Conservation (phyloP, 164 flowering plant species). For the Stephania yunnanensis region DNA sequence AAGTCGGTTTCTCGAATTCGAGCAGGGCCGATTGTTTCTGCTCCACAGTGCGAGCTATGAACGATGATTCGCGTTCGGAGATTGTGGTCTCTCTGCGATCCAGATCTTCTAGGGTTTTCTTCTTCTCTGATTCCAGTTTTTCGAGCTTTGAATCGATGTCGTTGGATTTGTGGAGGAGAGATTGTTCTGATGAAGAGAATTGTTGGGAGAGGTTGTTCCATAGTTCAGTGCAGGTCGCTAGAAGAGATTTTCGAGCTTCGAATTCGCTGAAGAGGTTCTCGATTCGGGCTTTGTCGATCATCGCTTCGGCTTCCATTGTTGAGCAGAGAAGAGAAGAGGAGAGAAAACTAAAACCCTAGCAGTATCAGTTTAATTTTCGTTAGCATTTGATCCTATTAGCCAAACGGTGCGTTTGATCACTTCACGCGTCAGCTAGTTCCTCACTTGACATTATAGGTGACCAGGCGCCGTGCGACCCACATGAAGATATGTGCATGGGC, state of each 20-base stretch:
- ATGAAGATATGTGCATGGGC: too few species aligned
- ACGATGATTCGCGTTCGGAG: constrained; percentile 37
- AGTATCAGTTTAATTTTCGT: background rate
- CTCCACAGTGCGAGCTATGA: constrained; percentile 27
- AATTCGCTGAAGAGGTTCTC: constrained; percentile 28
- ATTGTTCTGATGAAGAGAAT: constrained; percentile 32
- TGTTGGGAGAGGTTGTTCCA: constrained; percentile 38
- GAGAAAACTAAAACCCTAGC: constrained; percentile 4
- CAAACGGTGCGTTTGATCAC: background rate
- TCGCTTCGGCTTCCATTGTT: constrained; percentile 26
- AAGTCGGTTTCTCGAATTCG: constrained; percentile 21
- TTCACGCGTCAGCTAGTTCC: too few species aligned
- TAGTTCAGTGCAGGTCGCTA: constrained; percentile 35
- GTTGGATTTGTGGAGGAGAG: constrained; percentile 29
- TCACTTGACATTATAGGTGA: too few species aligned
- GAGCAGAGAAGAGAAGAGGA: background rate
- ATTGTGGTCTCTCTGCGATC: constrained; percentile 37
- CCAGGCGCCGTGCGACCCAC: too few species aligned
- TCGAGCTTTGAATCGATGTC: constrained; percentile 38
- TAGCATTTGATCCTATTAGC: background rate
- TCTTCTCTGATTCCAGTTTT: constrained; percentile 30
- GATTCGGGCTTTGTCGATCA: constrained; percentile 20
- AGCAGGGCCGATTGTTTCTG: constrained; percentile 29
- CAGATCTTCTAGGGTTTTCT: constrained; percentile 33
- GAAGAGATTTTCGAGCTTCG: constrained; percentile 31